Conservation (phyloP, 1,284 basidiomycete species). For the Ustilago sp. region DNA sequence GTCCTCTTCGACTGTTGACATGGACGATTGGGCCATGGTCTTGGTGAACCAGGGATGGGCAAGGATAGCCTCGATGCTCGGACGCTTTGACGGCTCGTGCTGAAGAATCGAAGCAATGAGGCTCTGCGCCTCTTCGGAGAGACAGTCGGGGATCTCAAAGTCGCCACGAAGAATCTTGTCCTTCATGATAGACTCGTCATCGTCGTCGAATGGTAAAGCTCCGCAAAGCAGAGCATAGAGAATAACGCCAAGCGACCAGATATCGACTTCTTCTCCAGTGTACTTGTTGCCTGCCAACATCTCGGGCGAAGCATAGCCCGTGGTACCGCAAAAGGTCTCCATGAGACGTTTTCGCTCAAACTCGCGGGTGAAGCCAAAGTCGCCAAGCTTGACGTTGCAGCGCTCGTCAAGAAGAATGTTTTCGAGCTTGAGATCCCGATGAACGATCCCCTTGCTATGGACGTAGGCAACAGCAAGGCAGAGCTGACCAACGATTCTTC, state of each 20-base stretch:
- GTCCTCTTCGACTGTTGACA: conserved; percentile 59
- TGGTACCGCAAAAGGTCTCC: conserved; percentile 97
- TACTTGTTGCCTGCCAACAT: conserved; percentile 92
- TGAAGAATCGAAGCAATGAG: conserved; percentile 84
- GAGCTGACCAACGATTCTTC: conserved; percentile 70
- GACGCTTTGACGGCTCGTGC: conserved; percentile 80
- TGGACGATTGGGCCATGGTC: conserved; percentile 44
- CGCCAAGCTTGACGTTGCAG: conserved; percentile 76
- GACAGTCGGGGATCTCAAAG: conserved; percentile 80
- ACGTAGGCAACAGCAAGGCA: conserved; percentile 71
- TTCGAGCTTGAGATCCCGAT: conserved; percentile 74
- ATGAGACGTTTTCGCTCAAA: conserved; percentile 85
- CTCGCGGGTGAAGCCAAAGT: conserved; percentile 96
- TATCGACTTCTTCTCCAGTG: conserved; percentile 92
- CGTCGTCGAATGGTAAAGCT: conserved; percentile 95
- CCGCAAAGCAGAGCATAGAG: conserved; percentile 93
- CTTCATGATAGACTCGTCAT: conserved; percentile 91
- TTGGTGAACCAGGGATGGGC: conserved; percentile 86
- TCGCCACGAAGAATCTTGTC: conserved; percentile 86
- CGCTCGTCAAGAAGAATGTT: conserved; percentile 71
- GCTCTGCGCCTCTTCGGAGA: conserved; percentile 89
- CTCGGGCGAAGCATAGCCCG: conserved; percentile 93
- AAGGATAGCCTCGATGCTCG: conserved; percentile 86
- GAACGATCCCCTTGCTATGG: conserved; percentile 70
- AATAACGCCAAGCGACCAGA: conserved; percentile 97